phyloP scores from a whole-genome alignment of 208 protist species.

The Balamuthia mandrillaris region DNA sequence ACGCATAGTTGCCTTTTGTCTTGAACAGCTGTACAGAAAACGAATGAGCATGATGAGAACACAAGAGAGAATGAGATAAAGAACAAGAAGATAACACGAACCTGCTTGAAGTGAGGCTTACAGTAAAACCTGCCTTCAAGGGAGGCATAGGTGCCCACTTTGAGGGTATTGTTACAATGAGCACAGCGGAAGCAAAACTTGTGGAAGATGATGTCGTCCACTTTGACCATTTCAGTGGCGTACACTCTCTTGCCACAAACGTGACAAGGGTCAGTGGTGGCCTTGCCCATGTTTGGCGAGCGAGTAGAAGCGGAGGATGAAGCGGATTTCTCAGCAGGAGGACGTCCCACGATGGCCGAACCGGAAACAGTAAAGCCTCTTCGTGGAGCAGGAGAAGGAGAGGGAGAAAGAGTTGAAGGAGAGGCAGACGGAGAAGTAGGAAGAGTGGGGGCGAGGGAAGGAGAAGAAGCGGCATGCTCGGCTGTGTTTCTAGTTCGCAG shows the following conservation, averaged over 20 bases:
- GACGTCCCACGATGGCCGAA: no score
- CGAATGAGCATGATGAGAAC: not conserved
- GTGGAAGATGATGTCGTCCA: slow-evolving; percentile 54
- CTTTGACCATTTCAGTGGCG: slow-evolving; percentile 37
- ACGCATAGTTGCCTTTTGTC: slow-evolving; percentile 59
- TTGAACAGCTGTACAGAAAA: slow-evolving; percentile 62
- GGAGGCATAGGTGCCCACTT: slow-evolving; percentile 59
- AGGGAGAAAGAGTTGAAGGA: no score
- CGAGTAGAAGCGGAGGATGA: no score
- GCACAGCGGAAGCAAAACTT: slow-evolving; percentile 60
- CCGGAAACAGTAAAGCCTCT: no score
- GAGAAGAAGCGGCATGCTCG: no score
- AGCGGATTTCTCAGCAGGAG: no score
- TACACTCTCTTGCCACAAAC: slow-evolving; percentile 56
- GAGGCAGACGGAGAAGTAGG: no score
- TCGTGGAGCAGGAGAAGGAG: no score
- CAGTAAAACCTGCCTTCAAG: slow-evolving; percentile 58
- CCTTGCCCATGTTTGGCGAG: not conserved
- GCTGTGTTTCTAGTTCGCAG: no score
- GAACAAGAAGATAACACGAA: not conserved
- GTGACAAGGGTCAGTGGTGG: slow-evolving; percentile 28
- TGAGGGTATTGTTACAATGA: slow-evolving; percentile 57
- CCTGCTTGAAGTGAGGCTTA: slow-evolving; percentile 41
- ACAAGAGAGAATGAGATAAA: not conserved
- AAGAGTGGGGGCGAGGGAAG: no score